Evolutionary conservation across 2,329 filamentous ascomycete species (phyloP).

Genomic region (Fusarium sp.): DNA sequence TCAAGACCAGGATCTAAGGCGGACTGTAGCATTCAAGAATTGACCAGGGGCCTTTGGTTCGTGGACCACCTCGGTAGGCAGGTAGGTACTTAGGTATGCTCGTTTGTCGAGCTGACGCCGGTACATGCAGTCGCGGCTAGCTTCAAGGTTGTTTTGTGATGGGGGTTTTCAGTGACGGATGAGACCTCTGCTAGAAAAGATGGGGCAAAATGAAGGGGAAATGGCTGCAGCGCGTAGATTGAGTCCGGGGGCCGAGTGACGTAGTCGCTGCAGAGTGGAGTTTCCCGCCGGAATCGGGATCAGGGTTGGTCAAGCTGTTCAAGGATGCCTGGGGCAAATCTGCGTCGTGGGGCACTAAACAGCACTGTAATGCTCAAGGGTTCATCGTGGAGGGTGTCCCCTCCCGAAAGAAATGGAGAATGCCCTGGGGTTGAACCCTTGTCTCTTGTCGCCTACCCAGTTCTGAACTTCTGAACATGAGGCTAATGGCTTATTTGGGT

Average conservation of each 20-base stretch:
- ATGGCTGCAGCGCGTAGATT: slow-evolving; percentile 27
- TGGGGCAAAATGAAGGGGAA: slow-evolving; percentile 27
- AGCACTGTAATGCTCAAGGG: slow-evolving; percentile 19
- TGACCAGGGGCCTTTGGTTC: slow-evolving; percentile 10
- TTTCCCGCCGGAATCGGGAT: slow-evolving; percentile 23
- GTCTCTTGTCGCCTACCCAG: slow-evolving; percentile 6
- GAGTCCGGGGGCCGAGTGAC: slow-evolving; percentile 30
- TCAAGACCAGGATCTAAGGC: neutral
- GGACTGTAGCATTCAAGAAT: neutral
- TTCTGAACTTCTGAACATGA: neutral
- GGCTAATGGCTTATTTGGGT: slow-evolving; percentile 10
- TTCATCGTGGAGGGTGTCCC: slow-evolving; percentile 14
- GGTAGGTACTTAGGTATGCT: neutral
- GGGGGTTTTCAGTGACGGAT: slow-evolving; percentile 6
- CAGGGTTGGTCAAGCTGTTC: slow-evolving; percentile 18
- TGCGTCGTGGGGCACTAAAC: slow-evolving; percentile 9
- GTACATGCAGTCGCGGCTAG: slow-evolving; percentile 31
- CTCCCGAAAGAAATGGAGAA: slow-evolving; percentile 14
- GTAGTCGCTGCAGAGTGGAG: slow-evolving; percentile 33
- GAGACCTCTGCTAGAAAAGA: slow-evolving; percentile 25
- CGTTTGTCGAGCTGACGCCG: slow-evolving; percentile 15
- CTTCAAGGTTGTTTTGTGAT: slow-evolving; percentile 16
- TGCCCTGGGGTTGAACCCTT: slow-evolving; percentile 17
- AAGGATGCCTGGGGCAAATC: slow-evolving; percentile 10
- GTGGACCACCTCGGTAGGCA: neutral